phyloP scores from a whole-genome alignment of 805 yeast species.

The Candida mattraensis region DNA sequence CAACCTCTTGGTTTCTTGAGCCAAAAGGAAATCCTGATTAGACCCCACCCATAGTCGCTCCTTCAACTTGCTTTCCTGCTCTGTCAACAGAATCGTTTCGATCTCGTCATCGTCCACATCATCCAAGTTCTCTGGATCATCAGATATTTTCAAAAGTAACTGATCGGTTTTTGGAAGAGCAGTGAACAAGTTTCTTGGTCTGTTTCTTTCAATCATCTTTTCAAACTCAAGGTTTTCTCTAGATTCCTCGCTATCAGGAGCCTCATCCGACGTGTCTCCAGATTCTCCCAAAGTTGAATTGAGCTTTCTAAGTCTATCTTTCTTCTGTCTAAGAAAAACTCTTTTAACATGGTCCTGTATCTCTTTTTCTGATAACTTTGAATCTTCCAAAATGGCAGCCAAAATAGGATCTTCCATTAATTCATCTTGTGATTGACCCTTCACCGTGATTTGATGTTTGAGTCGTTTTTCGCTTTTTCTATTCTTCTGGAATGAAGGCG shows the following conservation, averaged over 20 bases:
- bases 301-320: slow-evolving; percentile 23
- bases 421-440: slow-evolving; percentile 41
- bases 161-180: slow-evolving; percentile 58
- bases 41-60: slow-evolving; percentile 88
- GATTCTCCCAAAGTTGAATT: slow-evolving; percentile 14
- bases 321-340: slow-evolving; percentile 29
- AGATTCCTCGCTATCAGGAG: slow-evolving; percentile 20
- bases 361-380: slow-evolving; percentile 46
- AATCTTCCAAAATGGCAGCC: slow-evolving; percentile 43
- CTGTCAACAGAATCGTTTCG: slow-evolving; percentile 55
- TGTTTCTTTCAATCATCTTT: slow-evolving; percentile 42
- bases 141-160: slow-evolving; percentile 51
- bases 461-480: slow-evolving; percentile 47
- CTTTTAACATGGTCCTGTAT: slow-evolving; percentile 35
- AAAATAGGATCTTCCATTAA: slow-evolving; percentile 43
- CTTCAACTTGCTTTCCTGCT: slow-evolving; percentile 70
- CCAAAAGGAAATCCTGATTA: slow-evolving; percentile 81
- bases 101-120: slow-evolving; percentile 87
- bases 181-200: slow-evolving; percentile 54
- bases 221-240: slow-evolving; percentile 30
- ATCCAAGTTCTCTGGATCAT: slow-evolving; percentile 60
- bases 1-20: slow-evolving; percentile 80
- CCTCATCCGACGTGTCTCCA: slow-evolving; percentile 4
- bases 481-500: slow-evolving; percentile 79
- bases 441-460: slow-evolving; percentile 26